Base-by-base conservation (phyloP, 371 early-diverging fungal species). In the Entomophthora muscae region DNA sequence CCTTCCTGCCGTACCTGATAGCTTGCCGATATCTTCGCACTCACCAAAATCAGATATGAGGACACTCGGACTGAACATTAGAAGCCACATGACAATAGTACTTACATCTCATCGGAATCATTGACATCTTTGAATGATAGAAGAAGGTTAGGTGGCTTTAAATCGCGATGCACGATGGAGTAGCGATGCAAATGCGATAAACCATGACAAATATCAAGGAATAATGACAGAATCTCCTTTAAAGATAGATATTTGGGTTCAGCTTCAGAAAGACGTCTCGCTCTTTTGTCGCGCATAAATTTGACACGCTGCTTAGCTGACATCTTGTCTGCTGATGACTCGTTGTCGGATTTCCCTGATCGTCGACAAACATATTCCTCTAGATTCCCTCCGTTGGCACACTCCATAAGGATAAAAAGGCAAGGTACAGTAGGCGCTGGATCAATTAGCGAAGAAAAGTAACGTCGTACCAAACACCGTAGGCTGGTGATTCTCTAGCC, bases 11-110 rank as follows among this genome's bases (percentile, higher is more conserved):
- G 70, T 69, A 32, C 66, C 69, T 42, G 57, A 62, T 1, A 67
- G 61, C n/a, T 76, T 72, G 51, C 77, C 76, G 42, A 82, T 57
- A 33, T 86, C 79, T 68, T 93, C 95, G 72, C 96, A 95, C 67
- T 95, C 97, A 60, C 97, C 96, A 79, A 95, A 95, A 72, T 95
- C 97, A 0, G 93, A 88, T 5, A 96, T 85, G 52, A 95, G 70
- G 0, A 95, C 77, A 2, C 86, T 78, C 0, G 96, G 96, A 29
- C 80, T 82, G 66, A 22, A 27, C 22, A 26, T 55, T 23, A 55
- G 55, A 5, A 24, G 27, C n/a, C 21, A n/a, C 27, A n/a, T 10
- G 42, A 3, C 22, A 17, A 32, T 26, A 32, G 21, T 42, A 33
- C 7, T 61, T 61, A 61, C 61, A 81, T 74, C 61, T 83, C 73